Base-by-base conservation (phyloP, 768 basidiomycete genomes). In the Boletus vinaceobasis region DNA sequence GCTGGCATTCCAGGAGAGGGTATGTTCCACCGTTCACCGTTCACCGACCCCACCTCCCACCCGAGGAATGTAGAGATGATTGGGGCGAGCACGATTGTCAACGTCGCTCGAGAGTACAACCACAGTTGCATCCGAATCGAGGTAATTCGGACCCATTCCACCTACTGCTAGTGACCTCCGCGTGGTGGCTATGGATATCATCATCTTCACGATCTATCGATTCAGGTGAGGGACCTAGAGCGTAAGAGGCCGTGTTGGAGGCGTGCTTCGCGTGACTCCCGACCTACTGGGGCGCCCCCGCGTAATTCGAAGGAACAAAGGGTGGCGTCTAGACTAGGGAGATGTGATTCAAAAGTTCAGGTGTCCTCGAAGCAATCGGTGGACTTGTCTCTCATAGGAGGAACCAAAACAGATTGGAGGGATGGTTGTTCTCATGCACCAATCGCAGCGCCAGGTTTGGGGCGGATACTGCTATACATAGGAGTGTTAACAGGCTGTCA, bases 131-230 rank as follows among this genome's bases (percentile, higher is more conserved):
- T 40, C 9, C 44, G n/a, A n/a, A 48, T 29, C 4, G 54, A 47
- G 36, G 43, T 17, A 15, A 55, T 48, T 35, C 56, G 44, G 39
- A 76, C 79, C 42, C 62, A 88, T 87, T 66, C 85, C 86, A 86
- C 29, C 86, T 87, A 66, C 82, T 76, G 1, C 87, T 23, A 4
- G 23, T 78, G 33, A 87, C 61, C 9, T 77, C 70, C 75, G 88
- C 78, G 64, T 82, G 80, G 47, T 77, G 75, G 33, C 62, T 64
- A n/a, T 75, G 69, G 7, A 81, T 56, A 43, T 82, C 78, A 4
- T 68, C 68, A 23, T 79, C 77, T 36, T 75, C 70, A 45, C 78
- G 71, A 38, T 75, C 70, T 43, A 67, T 61, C 43, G 71, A 53
- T 43, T 66, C 59, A 10, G 55, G 57, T 35, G 65, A 64, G 66